These are phyloP conservation scores for Tricholoma terreum DNA, from an alignment of 768 basidiomycete species.

Conservation along the genomic window DNA sequence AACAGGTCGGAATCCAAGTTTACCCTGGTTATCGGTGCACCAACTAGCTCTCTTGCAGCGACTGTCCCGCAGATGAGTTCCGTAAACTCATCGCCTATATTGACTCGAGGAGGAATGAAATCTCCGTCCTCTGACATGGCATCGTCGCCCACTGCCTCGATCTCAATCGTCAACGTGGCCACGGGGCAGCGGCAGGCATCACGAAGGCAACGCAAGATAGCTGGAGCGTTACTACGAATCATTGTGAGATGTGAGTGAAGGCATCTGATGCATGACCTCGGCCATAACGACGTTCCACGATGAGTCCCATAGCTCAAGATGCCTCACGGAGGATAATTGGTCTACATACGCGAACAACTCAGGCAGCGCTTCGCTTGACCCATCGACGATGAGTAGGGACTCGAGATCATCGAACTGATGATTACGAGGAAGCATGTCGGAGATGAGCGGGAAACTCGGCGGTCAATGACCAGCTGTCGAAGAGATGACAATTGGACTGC, in stretches of 20 bases:
- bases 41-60: not conserved
- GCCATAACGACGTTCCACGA: not conserved
- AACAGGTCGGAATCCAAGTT: not conserved
- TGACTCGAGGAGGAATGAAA: not conserved
- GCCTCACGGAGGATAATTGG: not conserved
- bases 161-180: not conserved
- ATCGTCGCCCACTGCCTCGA: not conserved
- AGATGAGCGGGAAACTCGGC: not conserved
- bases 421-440: not conserved
- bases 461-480: not conserved
- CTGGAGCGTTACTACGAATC: not conserved
- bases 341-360: not conserved
- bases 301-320: not conserved
- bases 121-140: no score
- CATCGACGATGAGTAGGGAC: not conserved
- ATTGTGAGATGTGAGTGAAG: not conserved
- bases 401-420: not conserved
- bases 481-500: not conserved
- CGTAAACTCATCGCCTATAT: not conserved
- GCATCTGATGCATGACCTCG: not conserved
- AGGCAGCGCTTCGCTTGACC: not conserved
- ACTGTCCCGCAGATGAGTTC: not conserved
- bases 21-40: not conserved
- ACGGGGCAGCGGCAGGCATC: not conserved
- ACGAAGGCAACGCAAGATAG: not conserved